Evolutionary conservation across 2,329 filamentous ascomycete species (phyloP).

Genomic region (Fusarium algeriense): DNA sequence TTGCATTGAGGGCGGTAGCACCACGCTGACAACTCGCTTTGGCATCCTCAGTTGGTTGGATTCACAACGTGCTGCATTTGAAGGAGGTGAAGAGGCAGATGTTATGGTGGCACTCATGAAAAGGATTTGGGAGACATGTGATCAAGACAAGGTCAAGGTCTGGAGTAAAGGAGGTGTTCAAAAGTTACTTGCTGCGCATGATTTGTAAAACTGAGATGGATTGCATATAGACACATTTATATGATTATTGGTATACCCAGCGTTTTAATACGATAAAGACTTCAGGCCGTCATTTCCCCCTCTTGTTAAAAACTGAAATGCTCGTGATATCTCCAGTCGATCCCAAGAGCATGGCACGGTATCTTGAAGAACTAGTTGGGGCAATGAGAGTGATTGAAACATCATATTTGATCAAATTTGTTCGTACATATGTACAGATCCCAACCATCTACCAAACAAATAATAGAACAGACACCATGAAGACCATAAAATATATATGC

Average conservation of each 20-base stretch:
- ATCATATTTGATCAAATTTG: slow-evolving; percentile 43
- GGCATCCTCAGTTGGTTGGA: slow-evolving; percentile 82
- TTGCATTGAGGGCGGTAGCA: slow-evolving; percentile 77
- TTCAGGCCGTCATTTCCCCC: not conserved
- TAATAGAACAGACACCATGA: slow-evolving; percentile 38
- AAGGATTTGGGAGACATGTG: slow-evolving; percentile 73
- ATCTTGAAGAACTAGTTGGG: not conserved
- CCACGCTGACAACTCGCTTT: slow-evolving; percentile 82
- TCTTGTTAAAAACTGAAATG: not conserved
- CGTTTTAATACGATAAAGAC: slow-evolving; percentile 22
- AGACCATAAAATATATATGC: slow-evolving; percentile 19
- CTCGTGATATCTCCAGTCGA: not conserved
- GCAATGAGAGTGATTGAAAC: not conserved
- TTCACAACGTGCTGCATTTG: slow-evolving; percentile 64
- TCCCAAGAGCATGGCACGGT: not conserved
- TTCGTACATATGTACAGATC: slow-evolving; percentile 44
- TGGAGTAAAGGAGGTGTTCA: slow-evolving; percentile 72
- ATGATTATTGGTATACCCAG: slow-evolving; percentile 37
- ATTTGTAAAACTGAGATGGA: slow-evolving; percentile 6
- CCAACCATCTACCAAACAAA: slow-evolving; percentile 34
- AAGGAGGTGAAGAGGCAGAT: slow-evolving; percentile 57
- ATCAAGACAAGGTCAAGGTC: slow-evolving; percentile 70
- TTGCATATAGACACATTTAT: slow-evolving; percentile 15
- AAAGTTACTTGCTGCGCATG: slow-evolving; percentile 43
- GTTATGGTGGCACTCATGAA: slow-evolving; percentile 67